Evolutionary conservation across 2,329 filamentous ascomycete genomes (phyloP).

Genomic region (Bipolaris victoriae): DNA sequence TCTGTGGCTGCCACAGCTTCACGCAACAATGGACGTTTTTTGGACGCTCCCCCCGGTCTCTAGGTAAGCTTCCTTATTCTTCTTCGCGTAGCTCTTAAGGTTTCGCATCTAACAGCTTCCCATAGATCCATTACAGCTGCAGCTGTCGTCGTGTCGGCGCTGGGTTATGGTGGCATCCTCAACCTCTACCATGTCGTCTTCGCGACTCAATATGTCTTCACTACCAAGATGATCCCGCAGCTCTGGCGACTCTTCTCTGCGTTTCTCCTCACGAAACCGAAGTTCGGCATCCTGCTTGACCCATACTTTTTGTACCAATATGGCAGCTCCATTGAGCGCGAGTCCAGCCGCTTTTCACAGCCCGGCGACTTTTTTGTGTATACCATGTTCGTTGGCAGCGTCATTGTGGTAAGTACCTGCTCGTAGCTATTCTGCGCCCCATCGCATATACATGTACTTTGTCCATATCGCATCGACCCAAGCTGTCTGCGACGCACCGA

Average conservation of each 20-base stretch:
- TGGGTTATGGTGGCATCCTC: conserved; percentile 65
- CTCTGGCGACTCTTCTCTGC: conserved; percentile 65
- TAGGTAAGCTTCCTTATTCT: conserved; percentile 59
- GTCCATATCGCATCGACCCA: conserved; percentile 27
- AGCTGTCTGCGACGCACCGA: conserved; percentile 22
- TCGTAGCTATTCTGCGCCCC: conserved; percentile 34
- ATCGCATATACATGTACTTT: conserved; percentile 13
- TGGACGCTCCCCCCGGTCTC: conserved; percentile 70
- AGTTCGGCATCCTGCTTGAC: conserved; percentile 69
- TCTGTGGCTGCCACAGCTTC: conserved; percentile 28
- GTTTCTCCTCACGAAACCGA: conserved; percentile 64
- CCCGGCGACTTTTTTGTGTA: conserved; percentile 85
- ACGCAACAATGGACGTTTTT: conserved; percentile 63
- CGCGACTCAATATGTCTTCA: conserved; percentile 60
- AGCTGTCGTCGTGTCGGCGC: conserved; percentile 67
- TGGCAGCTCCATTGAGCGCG: conserved; percentile 73
- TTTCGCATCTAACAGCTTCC: conserved; percentile 51
- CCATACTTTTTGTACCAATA: conserved; percentile 83
- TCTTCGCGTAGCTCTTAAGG: conserved; percentile 4
- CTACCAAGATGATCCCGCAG: conserved; percentile 59
- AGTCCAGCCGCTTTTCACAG: conserved; percentile 72
- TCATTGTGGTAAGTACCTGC: conserved; percentile 75
- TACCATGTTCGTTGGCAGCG: conserved; percentile 70
- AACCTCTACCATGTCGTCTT: conserved; percentile 61
- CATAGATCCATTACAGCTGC: conserved; percentile 70